These are phyloP conservation scores for Cercospora beticola DNA, from an alignment of 2,329 filamentous ascomycete species.

Conservation along the genomic window DNA sequence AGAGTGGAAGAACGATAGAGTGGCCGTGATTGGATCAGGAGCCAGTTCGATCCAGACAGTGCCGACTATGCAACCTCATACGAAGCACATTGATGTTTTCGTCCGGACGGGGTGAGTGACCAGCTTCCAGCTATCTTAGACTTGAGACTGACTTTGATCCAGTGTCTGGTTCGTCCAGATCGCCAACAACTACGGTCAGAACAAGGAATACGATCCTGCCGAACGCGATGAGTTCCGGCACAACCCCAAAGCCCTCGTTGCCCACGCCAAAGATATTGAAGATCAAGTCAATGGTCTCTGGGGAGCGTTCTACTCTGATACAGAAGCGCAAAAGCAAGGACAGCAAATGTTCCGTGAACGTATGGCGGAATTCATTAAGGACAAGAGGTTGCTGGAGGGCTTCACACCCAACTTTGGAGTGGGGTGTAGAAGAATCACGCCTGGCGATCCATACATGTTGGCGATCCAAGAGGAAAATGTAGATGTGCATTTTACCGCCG, in stretches of 20 bases:
- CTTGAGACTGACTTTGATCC: neutral
- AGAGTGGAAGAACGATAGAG: slow-evolving; percentile 44
- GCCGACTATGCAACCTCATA: slow-evolving; percentile 48
- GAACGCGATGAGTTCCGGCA: slow-evolving; percentile 46
- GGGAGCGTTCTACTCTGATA: slow-evolving; percentile 48
- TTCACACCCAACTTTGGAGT: slow-evolving; percentile 50
- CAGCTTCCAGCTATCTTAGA: no score
- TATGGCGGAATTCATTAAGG: slow-evolving; percentile 54
- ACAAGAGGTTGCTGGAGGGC: slow-evolving; percentile 50
- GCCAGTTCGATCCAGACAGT: slow-evolving; percentile 50
- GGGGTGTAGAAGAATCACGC: slow-evolving; percentile 50
- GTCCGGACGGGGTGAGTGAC: slow-evolving; percentile 44
- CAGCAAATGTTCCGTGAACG: slow-evolving; percentile 43
- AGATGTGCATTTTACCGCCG: slow-evolving; percentile 52
- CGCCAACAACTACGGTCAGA: slow-evolving; percentile 48
- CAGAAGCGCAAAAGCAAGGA: slow-evolving; percentile 42
- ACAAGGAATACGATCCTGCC: slow-evolving; percentile 47
- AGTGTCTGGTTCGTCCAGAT: slow-evolving; percentile 43
- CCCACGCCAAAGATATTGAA: slow-evolving; percentile 39
- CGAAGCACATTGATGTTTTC: slow-evolving; percentile 49
- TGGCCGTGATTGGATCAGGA: slow-evolving; percentile 49
- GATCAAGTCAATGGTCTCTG: slow-evolving; percentile 51
- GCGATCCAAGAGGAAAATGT: slow-evolving; percentile 53
- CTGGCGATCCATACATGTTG: slow-evolving; percentile 53
- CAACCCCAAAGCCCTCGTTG: slow-evolving; percentile 44